These are phyloP conservation scores for Chrysoporthe cubensis DNA, from an alignment of 2,329 filamentous ascomycete species.

Conservation along the genomic window DNA sequence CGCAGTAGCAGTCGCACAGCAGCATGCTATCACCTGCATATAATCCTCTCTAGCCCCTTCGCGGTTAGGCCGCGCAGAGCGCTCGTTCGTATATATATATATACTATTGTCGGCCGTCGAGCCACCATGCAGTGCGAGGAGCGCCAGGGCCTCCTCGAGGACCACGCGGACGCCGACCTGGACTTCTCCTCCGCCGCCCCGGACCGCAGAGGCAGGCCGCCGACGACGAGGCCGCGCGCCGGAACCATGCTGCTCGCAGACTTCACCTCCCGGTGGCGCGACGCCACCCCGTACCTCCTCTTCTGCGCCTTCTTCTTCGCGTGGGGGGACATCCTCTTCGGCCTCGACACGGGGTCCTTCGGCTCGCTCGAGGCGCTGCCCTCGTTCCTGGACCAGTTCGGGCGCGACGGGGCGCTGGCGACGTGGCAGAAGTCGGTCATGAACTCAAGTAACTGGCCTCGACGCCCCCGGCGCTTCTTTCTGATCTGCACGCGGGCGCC, in stretches of 20 bases:
- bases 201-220: neutral
- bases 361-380: conserved; percentile 18
- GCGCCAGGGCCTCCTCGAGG: neutral
- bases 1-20: neutral
- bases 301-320: conserved; percentile 29
- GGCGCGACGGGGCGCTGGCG: neutral
- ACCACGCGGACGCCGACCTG: neutral
- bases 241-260: neutral
- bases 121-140: neutral
- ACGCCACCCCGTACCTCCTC: conserved; percentile 30
- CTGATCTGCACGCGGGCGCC: no score
- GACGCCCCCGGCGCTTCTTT: no score
- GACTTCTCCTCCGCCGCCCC: neutral
- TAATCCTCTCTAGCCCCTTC: neutral
- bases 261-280: conserved; percentile 16
- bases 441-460: conserved; percentile 15
- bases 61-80: neutral
- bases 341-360: conserved; percentile 25
- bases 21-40: neutral
- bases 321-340: conserved; percentile 30
- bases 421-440: conserved; percentile 16
- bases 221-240: neutral
- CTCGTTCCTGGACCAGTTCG: conserved; percentile 16
- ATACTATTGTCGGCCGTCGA: neutral
- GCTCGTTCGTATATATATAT: neutral